Base-by-base conservation (phyloP, 306 rosid species). In the Mimosa bimucronata region DNA sequence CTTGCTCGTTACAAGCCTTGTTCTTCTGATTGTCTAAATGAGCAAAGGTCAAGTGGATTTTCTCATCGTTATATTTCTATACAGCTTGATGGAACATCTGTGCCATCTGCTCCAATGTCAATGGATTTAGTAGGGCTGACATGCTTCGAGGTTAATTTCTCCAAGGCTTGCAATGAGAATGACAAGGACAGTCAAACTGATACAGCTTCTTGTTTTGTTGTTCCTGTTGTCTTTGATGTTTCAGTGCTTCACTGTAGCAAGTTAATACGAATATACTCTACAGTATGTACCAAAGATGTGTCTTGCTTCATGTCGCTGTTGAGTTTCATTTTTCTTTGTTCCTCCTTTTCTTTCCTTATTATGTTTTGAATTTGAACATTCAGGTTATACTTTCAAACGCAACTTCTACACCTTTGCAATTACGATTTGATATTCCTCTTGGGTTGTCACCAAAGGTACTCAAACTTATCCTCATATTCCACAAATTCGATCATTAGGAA, bases 391-490 rank as follows among this genome's bases (percentile, higher is more conserved):
- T 95, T 83, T 84, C 88, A 74, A 95, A 95, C 84, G 88, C 91
- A 62, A 91, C 98, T 75, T 84, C 94, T 58, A 75, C 73, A 68
- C 91, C 98, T 16, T 80, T 95, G 85, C 97, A 95, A 86, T 89
- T 95, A 84, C 92, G 98, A 58, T 95, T 95, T 83, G 98, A 95
- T 85, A 95, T 92, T 84, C 98, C 98, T 16, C 90, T 95, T 77
- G 92, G 98, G 44, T 85, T 95, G 71, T 85, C 97, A 55, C 98
- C 98, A 19, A 94, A 86, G 97, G 98, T 94, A 86, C 66, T 16
- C 11, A 34, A 30, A 77, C 77, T 71, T 62, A 67, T 73, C 71
- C 21, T 23, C n/a, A 21, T 61, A 38, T 34, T 76, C 62, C 64
- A 65, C 37, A 73, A 45, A 31, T 62, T 74, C 12, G 29, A 25